These are phyloP conservation scores for Candida sp. DNA, from an alignment of 1,139 yeast species.

Conservation along the genomic window DNA sequence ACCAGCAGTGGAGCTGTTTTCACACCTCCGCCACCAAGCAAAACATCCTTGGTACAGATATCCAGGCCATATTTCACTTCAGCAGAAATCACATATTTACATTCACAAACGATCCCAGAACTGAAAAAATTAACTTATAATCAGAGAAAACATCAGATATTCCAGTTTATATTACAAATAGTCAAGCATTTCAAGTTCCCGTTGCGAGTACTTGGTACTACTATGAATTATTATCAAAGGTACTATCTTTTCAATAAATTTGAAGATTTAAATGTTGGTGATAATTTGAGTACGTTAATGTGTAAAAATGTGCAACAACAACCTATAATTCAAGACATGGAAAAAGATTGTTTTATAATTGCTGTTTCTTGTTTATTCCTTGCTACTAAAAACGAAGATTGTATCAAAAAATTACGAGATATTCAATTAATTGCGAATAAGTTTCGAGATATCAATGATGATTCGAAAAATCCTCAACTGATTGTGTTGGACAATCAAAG, in stretches of 20 bases:
- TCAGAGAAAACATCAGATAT: constrained; percentile 51
- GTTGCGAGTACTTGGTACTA: constrained; percentile 58
- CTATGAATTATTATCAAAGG: constrained; percentile 72
- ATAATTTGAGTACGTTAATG: constrained; percentile 1
- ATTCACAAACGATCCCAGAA: constrained; percentile 51
- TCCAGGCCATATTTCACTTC: constrained; percentile 65
- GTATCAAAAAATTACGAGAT: constrained; percentile 75
- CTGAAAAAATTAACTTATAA: constrained; percentile 43
- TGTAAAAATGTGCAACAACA: constrained; percentile 1
- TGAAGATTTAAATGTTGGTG: constrained; percentile 28
- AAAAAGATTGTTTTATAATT: constrained; percentile 48
- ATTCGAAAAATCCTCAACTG: constrained; percentile 11
- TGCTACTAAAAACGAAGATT: constrained; percentile 85
- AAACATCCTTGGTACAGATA: constrained; percentile 37
- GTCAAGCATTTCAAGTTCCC: constrained; percentile 61
- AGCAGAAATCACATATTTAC: constrained; percentile 52
- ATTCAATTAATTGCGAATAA: constrained; percentile 45
- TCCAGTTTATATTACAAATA: constrained; percentile 52
- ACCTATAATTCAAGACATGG: constrained; percentile 12
- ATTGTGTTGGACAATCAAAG: constrained; percentile 29
- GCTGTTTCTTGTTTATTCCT: constrained; percentile 75
- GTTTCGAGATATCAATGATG: constrained; percentile 29
- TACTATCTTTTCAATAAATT: constrained; percentile 64
- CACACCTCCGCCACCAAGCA: constrained; percentile 2
- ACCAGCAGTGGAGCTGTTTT: not conserved